Evolutionary conservation across 371 early-diverging fungal genomes (phyloP), one percentile per base, ranked within the genome.

Genomic region (Mortierella sp.): DNA sequence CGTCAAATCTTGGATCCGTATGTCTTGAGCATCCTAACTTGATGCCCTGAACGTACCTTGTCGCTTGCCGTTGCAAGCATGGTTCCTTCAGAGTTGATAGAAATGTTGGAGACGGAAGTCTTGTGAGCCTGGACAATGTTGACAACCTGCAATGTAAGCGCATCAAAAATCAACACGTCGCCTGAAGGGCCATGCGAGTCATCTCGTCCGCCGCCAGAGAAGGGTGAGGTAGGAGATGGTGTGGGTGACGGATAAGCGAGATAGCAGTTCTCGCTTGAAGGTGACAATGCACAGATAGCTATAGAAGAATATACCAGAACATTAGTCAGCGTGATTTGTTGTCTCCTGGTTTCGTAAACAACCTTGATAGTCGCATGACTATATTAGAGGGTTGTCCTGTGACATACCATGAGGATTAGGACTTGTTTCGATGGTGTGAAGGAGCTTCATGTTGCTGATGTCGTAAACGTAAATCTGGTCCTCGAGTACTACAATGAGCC

Each of bases 41-140:
- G 55, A 31, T 9, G 11, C n/a, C 42, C 16, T 1, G 47, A 16
- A 63, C 9, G 21, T 88, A 93, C 97, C 95, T 98, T 98, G 81
- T 98, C 98, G 86, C 96, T 96, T 10, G 98, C 95, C 4, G 98
- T 99, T 28, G 98, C 99, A n/a, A 99, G 88, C 88, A 97, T 87
- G 0, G 96, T 96, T 24, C 99, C 99, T 50, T 97, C 96, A 34
- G 92, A 91, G 89, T 95, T 97, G 89, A 98, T 98, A 6, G 94
- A 91, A 70, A 99, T 89, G 78, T 93, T 94, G 60, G 95, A 93
- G 26, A 98, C 89, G 1, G 97, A 94, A 21, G 93, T 93, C 89
- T 98, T 98, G 87, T 99, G 99, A 0, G 99, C 99, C 80, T 96
- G 96, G 34, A 98, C 94, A 76, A 98, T 96, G 79, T 95, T 97